Evolutionary conservation across 2,329 filamentous ascomycete genomes (phyloP).

Genomic region (Teratosphaeria gauchensis): DNA sequence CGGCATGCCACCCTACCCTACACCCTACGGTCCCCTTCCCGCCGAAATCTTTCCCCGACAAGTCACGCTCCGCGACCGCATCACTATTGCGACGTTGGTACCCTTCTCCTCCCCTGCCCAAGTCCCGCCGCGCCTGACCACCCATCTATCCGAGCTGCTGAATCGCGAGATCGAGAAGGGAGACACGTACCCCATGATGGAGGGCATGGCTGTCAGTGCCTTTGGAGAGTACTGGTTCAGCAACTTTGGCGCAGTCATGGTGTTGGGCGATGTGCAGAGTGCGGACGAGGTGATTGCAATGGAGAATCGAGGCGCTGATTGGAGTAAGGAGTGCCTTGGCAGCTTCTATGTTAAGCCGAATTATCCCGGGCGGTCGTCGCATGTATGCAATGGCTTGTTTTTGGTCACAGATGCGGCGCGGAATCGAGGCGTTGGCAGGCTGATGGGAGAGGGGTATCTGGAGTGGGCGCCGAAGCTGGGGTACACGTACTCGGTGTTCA

Average conservation of each 20-base stretch:
- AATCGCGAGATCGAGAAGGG: constrained; percentile 87
- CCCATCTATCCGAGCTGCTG: constrained; percentile 72
- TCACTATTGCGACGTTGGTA: constrained; percentile 73
- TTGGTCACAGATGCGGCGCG: constrained; percentile 39
- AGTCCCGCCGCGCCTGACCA: constrained; percentile 64
- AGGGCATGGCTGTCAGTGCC: constrained; percentile 60
- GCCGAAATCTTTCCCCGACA: constrained; percentile 60
- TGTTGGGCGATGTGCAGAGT: constrained; percentile 63
- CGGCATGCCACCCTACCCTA: constrained; percentile 56
- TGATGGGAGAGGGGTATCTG: constrained; percentile 44
- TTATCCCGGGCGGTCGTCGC: constrained; percentile 81
- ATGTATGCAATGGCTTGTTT: constrained; percentile 64
- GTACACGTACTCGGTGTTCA: constrained; percentile 89
- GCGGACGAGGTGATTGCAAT: constrained; percentile 43
- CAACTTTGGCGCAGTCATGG: constrained; percentile 81
- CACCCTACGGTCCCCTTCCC: constrained; percentile 54
- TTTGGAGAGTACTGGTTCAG: constrained; percentile 86
- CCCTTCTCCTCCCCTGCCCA: constrained; percentile 69
- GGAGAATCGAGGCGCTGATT: constrained; percentile 47
- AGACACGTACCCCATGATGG: constrained; percentile 83
- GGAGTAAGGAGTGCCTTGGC: constrained; percentile 71
- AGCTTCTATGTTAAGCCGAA: constrained; percentile 94
- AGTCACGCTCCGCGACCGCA: constrained; percentile 73
- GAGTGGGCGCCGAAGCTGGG: constrained; percentile 51
- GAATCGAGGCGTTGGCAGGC: constrained; percentile 40